Percentiles rank a stretch among this genome's conserved stretches.
These are phyloP conservation scores for Fusarium illudens DNA, from an alignment of 2,329 filamentous ascomycete species.

Conservation along the genomic window DNA sequence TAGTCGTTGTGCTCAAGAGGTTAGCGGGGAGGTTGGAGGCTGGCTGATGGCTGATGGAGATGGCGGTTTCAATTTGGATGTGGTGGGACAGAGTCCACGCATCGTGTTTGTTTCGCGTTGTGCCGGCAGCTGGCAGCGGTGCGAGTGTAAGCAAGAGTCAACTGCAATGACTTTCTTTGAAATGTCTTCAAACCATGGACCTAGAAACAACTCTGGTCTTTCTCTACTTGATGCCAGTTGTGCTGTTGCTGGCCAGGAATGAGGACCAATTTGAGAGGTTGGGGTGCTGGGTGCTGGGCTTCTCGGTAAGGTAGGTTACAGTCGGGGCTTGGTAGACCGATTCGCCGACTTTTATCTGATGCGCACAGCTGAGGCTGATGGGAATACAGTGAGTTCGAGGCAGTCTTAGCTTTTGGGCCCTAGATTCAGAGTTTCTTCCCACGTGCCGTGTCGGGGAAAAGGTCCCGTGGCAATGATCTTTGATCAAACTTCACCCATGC, in stretches of 20 bases:
- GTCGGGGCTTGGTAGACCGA: slow-evolving; percentile 15
- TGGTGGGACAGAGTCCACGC: slow-evolving; percentile 12
- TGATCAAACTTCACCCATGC: not conserved
- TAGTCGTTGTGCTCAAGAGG: not conserved
- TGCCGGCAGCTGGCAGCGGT: not conserved
- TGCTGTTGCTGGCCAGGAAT: not conserved
- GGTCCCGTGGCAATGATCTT: not conserved
- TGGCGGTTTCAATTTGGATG: slow-evolving; percentile 3
- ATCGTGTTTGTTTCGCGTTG: slow-evolving; percentile 41
- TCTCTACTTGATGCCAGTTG: not conserved
- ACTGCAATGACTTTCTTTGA: not conserved
- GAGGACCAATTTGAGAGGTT: slow-evolving; percentile 15
- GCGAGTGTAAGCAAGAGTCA: not conserved
- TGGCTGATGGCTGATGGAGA: slow-evolving; percentile 16
- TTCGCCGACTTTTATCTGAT: slow-evolving; percentile 10
- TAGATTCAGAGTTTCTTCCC: not conserved
- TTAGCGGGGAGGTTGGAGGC: slow-evolving; percentile 33
- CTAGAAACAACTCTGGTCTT: not conserved
- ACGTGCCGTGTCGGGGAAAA: not conserved
- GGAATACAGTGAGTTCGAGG: not conserved
- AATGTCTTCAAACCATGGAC: not conserved
- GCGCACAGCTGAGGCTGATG: not conserved
- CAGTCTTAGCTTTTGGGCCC: not conserved
- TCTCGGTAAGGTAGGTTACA: slow-evolving; percentile 17
- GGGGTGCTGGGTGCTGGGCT: slow-evolving; percentile 8